These are phyloP conservation scores for Hypoxylon fuscum DNA, from an alignment of 495 filamentous ascomycete species.

Conservation along the genomic window DNA sequence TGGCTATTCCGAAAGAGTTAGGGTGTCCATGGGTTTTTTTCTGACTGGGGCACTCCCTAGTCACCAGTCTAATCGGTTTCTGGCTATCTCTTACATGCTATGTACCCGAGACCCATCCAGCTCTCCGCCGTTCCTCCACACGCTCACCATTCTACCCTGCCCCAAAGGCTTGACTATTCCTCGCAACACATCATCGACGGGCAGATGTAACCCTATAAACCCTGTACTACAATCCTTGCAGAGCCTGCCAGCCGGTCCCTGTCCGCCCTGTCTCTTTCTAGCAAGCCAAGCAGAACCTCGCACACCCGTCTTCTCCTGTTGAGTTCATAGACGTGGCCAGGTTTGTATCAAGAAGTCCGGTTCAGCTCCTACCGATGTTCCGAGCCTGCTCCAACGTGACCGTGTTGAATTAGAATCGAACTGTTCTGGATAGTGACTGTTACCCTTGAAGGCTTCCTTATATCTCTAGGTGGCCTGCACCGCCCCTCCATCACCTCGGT, in stretches of 20 bases:
- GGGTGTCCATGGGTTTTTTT: constrained; percentile 36
- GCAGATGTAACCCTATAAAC: constrained; percentile 55
- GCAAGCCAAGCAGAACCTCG: constrained; percentile 55
- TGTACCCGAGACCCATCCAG: constrained; percentile 42
- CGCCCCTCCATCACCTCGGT: constrained; percentile 50
- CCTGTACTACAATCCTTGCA: constrained; percentile 48
- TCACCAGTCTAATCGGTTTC: constrained; percentile 42
- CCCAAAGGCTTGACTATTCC: constrained; percentile 37
- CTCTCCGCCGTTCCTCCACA: constrained; percentile 45
- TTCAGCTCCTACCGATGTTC: constrained; percentile 63
- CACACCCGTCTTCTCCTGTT: constrained; percentile 53
- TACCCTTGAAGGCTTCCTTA: constrained; percentile 54
- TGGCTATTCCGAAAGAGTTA: constrained; percentile 45
- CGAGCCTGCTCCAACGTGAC: constrained; percentile 56
- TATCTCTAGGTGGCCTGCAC: constrained; percentile 57
- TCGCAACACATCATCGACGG: constrained; percentile 54
- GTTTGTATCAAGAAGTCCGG: constrained; percentile 61
- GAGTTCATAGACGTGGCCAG: constrained; percentile 57
- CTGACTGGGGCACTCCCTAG: constrained; percentile 42
- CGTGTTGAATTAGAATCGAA: constrained; percentile 51
- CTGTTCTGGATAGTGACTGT: constrained; percentile 46
- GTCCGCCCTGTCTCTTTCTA: constrained; percentile 48
- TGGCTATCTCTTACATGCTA: constrained; percentile 43
- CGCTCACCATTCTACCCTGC: constrained; percentile 38
- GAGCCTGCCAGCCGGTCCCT: constrained; percentile 47